Conservation (phyloP, 768 basidiomycete genomes). For the Lactarius akahatsu region DNA sequence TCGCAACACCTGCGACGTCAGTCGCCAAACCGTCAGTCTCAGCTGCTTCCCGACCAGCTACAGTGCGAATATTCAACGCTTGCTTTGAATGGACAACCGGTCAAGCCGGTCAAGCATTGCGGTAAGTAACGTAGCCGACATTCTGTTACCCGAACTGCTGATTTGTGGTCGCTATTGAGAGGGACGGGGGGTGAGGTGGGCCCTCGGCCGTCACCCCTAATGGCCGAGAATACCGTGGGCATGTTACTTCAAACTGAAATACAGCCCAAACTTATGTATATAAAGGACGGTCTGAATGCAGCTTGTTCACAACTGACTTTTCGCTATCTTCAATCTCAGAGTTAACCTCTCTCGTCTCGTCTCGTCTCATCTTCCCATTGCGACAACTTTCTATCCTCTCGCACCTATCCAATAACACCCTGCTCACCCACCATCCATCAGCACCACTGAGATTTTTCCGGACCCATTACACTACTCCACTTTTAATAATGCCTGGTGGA, state of each 20-base stretch:
- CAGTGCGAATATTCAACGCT: background rate
- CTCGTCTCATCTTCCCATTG: background rate
- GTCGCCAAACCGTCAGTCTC: background rate
- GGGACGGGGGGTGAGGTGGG: background rate
- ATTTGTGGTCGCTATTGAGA: background rate
- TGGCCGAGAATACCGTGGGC: background rate
- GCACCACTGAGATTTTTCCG: no score
- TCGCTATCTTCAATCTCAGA: background rate
- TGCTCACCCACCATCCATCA: background rate
- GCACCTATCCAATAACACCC: no score
- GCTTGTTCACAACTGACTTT: background rate
- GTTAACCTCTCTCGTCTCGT: no score
- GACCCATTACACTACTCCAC: background rate
- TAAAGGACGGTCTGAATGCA: background rate
- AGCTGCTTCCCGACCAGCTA: background rate
- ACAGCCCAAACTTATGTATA: background rate
- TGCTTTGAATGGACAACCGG: background rate
- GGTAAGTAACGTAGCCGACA: no score
- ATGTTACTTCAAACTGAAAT: background rate
- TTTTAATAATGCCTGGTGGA: background rate
- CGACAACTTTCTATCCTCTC: background rate
- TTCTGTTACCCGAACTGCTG: no score
- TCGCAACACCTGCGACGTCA: no score
- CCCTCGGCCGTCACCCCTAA: background rate
- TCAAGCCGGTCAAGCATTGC: no score